A percentile compares a stretch with the other conserved stretches of the same genome.
Conservation (phyloP, 1,139 yeast species). For the Suhomyces ambrosiae region DNA sequence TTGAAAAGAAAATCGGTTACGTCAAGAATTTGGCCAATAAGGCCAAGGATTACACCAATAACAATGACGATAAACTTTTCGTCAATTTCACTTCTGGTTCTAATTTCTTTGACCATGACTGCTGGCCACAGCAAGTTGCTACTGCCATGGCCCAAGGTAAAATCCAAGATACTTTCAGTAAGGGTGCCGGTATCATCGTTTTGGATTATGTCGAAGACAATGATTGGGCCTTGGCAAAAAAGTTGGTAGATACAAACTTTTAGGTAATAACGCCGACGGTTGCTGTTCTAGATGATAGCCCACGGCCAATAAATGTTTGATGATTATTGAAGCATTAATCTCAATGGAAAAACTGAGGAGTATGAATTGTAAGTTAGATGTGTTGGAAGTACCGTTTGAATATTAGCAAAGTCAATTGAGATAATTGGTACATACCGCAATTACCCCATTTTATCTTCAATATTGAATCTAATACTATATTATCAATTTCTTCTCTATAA, state of each 20-base stretch:
- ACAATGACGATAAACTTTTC: conserved; percentile 57
- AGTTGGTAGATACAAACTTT: conserved; percentile 59
- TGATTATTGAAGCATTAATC: no score
- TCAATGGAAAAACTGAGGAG: no score
- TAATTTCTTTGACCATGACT: conserved; percentile 66
- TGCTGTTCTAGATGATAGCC: not conserved
- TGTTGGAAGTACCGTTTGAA: no score
- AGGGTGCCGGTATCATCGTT: conserved; percentile 61
- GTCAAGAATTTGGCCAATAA: conserved; percentile 58
- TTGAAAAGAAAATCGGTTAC: conserved; percentile 58
- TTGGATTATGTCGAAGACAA: conserved; percentile 68
- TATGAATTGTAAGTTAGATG: no score
- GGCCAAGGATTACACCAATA: conserved; percentile 52
- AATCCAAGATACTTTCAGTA: conserved; percentile 53
- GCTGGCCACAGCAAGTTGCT: conserved; percentile 77
- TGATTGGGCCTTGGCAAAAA: conserved; percentile 59
- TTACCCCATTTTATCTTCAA: no score
- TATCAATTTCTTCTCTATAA: no score
- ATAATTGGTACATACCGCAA: no score
- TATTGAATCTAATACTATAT: no score
- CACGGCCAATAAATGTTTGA: no score
- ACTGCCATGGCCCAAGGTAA: conserved; percentile 50
- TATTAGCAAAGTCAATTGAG: no score
- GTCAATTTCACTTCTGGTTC: conserved; percentile 77
- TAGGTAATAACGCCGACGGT: conserved; percentile 18